Conservation (phyloP, 805 yeast species). For the Nakazawaea holstii region DNA sequence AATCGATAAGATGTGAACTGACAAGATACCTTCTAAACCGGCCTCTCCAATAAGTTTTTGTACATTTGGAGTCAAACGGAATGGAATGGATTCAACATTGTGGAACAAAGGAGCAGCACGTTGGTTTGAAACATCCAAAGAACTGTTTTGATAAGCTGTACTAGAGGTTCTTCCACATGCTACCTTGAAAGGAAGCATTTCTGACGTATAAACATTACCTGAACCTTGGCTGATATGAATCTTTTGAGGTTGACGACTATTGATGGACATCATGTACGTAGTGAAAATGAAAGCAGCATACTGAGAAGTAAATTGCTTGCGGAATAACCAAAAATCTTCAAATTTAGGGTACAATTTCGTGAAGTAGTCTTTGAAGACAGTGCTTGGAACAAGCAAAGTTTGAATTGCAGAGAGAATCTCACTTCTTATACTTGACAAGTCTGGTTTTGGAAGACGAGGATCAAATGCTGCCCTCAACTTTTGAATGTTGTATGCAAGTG, state of each 20-base stretch:
- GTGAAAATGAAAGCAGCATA: constrained; percentile 90
- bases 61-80: constrained; percentile 92
- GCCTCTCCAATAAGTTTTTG: constrained; percentile 92
- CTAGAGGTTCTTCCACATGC: constrained; percentile 43
- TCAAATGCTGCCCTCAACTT: constrained; percentile 90
- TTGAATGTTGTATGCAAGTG: constrained; percentile 78
- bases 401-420: constrained; percentile 91
- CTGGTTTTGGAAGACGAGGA: constrained; percentile 91
- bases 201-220: constrained; percentile 90
- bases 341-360: constrained; percentile 63
- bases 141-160: constrained; percentile 35
- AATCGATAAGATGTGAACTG: constrained; percentile 78
- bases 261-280: constrained; percentile 92
- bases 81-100: constrained; percentile 91
- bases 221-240: constrained; percentile 74
- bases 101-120: constrained; percentile 79
- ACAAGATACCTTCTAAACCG: constrained; percentile 86
- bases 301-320: constrained; percentile 91
- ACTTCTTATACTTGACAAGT: constrained; percentile 78
- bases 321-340: constrained; percentile 95
- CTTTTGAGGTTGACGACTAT: constrained; percentile 90
- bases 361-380: constrained; percentile 77
- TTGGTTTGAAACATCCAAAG: constrained; percentile 41
- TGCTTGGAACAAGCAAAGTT: constrained; percentile 77
- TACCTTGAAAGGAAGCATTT: constrained; percentile 88